Evolutionary conservation across 1,284 basidiomycete species (phyloP).

Genomic region (Tausonia pullulans): DNA sequence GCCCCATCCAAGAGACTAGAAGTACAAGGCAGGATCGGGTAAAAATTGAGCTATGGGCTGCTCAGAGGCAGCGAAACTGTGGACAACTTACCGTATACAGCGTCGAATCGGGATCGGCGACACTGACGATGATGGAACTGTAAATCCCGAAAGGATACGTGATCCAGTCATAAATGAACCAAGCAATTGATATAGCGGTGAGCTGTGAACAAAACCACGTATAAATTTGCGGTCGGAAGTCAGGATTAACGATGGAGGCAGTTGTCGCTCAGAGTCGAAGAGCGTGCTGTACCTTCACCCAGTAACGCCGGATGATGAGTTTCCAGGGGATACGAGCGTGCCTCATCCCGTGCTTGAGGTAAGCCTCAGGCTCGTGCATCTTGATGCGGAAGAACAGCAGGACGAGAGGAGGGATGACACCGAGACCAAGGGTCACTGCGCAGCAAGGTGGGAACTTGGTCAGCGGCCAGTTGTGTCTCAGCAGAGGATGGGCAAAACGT

Average conservation of each 20-base stretch:
- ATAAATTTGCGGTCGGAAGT: too few species aligned
- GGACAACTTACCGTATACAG: conserved; percentile 20
- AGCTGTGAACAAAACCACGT: conserved; percentile 27
- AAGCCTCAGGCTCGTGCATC: conserved; percentile 34
- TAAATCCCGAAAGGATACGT: conserved; percentile 46
- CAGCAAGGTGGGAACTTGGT: too few species aligned
- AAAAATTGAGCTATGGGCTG: neutral
- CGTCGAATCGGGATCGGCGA: conserved; percentile 21
- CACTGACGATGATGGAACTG: conserved; percentile 47
- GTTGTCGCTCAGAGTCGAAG: too few species aligned
- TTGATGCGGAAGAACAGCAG: conserved; percentile 65
- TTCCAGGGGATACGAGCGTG: conserved; percentile 51
- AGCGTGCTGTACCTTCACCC: conserved; percentile 36
- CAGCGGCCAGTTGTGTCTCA: too few species aligned
- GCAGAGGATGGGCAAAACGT: too few species aligned
- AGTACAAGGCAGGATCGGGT: neutral
- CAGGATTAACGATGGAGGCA: too few species aligned
- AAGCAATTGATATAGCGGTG: conserved; percentile 56
- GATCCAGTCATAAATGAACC: conserved; percentile 32
- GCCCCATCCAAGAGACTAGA: conserved; percentile 28
- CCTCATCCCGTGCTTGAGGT: conserved; percentile 45
- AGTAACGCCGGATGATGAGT: conserved; percentile 72
- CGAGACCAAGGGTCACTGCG: conserved; percentile 60
- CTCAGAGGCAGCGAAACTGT: neutral
- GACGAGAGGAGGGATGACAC: conserved; percentile 63